Evolutionary conservation across 345 rosid species (phyloP), one percentile per base, ranked within the genome.

Genomic region (Gossypium australe): DNA sequence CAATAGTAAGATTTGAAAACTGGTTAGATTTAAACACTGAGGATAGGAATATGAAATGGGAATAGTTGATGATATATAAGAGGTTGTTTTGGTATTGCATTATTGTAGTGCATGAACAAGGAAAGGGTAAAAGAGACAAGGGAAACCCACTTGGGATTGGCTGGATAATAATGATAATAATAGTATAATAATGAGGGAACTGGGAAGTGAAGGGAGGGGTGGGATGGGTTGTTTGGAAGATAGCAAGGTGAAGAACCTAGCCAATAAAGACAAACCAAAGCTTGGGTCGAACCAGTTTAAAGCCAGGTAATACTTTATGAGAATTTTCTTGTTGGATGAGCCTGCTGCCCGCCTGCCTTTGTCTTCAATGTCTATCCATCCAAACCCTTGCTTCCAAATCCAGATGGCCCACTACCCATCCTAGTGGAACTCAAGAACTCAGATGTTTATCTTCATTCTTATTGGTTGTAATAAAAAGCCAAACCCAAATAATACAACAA

Each of bases 191-290:
- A 47, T 10, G 51, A 47, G 45, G 67, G 20, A 9, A 38, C 1
- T 38, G 13, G 67, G 45, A 60, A 59, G 25, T 7, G 65, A 12
- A 12, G 2, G n/a, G 43, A 7, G 66, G 9, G 11, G 13, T 2
- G 51, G 51, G 51, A 9, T 9, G 41, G 1, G 41, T 47, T 47
- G 51, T 11, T 47, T 47, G 43, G 53, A 61, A 29, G 17, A 1
- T 53, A 70, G 51, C 20, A 20, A 18, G 81, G 65, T 71, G 82
- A 66, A 48, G 82, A 62, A 81, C 82, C 79, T 79, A 11, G 84
- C 85, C 77, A 3, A 86, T 83, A 76, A 78, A 80, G 87, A 86
- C 86, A 82, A 77, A 82, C 13, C 17, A 5, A 55, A 70, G 57
- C 63, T 22, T 57, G 29, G 29, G 7, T 3, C 29, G 24, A 57